Evolutionary conservation across 108 stramenopile species (phyloP).

Genomic region (Skeletonema tropicum): DNA sequence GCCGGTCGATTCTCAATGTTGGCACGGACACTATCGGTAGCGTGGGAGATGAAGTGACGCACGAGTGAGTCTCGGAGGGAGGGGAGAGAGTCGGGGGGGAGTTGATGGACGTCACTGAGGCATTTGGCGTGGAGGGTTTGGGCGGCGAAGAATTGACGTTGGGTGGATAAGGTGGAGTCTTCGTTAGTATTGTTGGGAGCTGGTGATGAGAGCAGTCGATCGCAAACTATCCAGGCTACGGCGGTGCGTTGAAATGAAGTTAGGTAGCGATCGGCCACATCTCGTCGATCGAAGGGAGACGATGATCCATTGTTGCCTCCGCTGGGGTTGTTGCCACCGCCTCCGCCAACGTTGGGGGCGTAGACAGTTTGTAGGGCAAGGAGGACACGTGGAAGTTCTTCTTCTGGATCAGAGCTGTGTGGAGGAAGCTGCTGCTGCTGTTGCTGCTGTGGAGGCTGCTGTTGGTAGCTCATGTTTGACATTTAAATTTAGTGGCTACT

Average conservation of each 20-base stretch:
- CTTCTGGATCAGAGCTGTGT: slow-evolving; percentile 72
- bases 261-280: slow-evolving; percentile 79
- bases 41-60: slow-evolving; percentile 53
- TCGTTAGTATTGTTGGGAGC: neutral
- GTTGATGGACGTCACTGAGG: slow-evolving; percentile 62
- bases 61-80: slow-evolving; percentile 74
- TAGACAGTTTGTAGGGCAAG: slow-evolving; percentile 74
- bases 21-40: slow-evolving; percentile 26
- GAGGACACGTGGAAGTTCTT: slow-evolving; percentile 72
- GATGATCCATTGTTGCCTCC: neutral
- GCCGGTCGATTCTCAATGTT: slow-evolving; percentile 22
- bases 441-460: slow-evolving; percentile 8
- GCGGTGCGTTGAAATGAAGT: slow-evolving; percentile 72
- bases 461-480: slow-evolving; percentile 11
- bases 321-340: slow-evolving; percentile 5
- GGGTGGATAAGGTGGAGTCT: slow-evolving; percentile 44
- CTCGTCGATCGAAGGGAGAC: slow-evolving; percentile 64
- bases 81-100: slow-evolving; percentile 56
- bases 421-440: slow-evolving; percentile 54
- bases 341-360: slow-evolving; percentile 33
- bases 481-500: neutral
- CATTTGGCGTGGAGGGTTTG: slow-evolving; percentile 88
- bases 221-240: slow-evolving; percentile 84
- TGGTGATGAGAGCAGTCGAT: slow-evolving; percentile 58
- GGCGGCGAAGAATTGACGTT: slow-evolving; percentile 86